phyloP scores from a whole-genome alignment of 2,329 filamentous ascomycete genomes.

The Cladophialophora carrionii region DNA sequence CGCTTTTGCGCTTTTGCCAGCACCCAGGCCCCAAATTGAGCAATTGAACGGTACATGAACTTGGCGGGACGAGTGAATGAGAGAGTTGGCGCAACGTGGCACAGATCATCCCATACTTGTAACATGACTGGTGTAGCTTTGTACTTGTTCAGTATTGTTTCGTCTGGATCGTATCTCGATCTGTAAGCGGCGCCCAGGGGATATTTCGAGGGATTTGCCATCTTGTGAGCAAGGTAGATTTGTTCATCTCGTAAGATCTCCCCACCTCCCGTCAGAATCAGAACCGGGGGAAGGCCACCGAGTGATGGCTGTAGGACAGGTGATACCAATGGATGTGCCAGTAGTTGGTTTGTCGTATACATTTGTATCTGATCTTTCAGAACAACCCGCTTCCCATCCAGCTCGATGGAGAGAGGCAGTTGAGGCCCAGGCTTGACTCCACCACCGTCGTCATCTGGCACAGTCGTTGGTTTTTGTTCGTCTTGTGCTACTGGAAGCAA shows the following conservation, averaged over 20 bases:
- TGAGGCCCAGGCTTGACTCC: slow-evolving; percentile 39
- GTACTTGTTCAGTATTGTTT: slow-evolving; percentile 63
- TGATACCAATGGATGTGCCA: slow-evolving; percentile 87
- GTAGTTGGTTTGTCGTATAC: slow-evolving; percentile 78
- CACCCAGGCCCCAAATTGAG: slow-evolving; percentile 92
- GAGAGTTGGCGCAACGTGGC: slow-evolving; percentile 88
- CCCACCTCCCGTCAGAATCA: slow-evolving; percentile 84
- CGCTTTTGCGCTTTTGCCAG: slow-evolving; percentile 79
- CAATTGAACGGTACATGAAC: slow-evolving; percentile 89
- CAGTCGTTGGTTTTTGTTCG: slow-evolving; percentile 34
- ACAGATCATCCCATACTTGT: slow-evolving; percentile 94
- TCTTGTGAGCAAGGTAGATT: slow-evolving; percentile 92
- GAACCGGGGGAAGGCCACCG: slow-evolving; percentile 82
- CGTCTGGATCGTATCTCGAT: slow-evolving; percentile 62
- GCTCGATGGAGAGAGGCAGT: slow-evolving; percentile 62
- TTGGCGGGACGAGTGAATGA: slow-evolving; percentile 96
- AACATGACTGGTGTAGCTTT: slow-evolving; percentile 88
- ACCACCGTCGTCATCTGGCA: slow-evolving; percentile 14
- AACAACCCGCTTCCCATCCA: slow-evolving; percentile 71
- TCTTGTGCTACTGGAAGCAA: slow-evolving; percentile 51
- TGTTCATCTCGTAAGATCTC: slow-evolving; percentile 93
- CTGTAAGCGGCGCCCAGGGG: slow-evolving; percentile 68
- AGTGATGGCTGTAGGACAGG: slow-evolving; percentile 85
- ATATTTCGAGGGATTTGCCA: slow-evolving; percentile 78
- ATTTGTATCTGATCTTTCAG: slow-evolving; percentile 93